Conservation (phyloP, 2,329 filamentous ascomycete genomes). For the Setomelanomma holmii region DNA sequence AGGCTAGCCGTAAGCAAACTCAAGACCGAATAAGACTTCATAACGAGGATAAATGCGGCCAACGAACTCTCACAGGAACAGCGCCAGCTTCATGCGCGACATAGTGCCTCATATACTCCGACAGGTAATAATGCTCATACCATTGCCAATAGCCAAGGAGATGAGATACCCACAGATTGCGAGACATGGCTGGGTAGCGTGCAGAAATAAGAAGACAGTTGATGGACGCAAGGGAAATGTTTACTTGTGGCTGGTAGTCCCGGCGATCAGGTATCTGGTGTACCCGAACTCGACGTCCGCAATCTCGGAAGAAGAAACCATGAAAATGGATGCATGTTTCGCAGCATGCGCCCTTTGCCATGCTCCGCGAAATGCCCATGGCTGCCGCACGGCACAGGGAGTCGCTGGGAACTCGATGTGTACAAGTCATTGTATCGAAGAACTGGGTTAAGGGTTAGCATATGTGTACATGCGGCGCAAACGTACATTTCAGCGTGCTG, state of each 20-base stretch:
- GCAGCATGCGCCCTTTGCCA: neutral
- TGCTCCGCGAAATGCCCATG: neutral
- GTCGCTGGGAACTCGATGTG: too few relatives aligned
- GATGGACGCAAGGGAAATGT: neutral
- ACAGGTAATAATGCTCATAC: neutral
- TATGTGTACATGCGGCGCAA: too few relatives aligned
- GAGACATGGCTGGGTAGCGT: conserved; percentile 1
- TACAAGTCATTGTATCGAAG: too few relatives aligned
- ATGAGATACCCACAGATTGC: neutral
- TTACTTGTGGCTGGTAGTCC: neutral
- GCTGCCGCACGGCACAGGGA: neutral
- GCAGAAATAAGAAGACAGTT: neutral
- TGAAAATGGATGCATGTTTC: conserved; percentile 3
- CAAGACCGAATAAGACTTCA: neutral
- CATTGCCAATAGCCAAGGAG: neutral
- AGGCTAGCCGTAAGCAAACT: neutral
- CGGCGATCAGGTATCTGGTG: neutral
- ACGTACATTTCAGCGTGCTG: too few relatives aligned
- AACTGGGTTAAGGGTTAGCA: too few relatives aligned
- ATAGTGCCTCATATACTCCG: neutral
- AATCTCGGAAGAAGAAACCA: neutral
- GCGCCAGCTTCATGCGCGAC: neutral
- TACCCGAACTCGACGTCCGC: neutral
- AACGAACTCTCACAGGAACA: neutral
- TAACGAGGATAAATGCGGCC: neutral